Conservation (phyloP, 192 early-diverging fungal genomes). For the Dissophora globulifera region DNA sequence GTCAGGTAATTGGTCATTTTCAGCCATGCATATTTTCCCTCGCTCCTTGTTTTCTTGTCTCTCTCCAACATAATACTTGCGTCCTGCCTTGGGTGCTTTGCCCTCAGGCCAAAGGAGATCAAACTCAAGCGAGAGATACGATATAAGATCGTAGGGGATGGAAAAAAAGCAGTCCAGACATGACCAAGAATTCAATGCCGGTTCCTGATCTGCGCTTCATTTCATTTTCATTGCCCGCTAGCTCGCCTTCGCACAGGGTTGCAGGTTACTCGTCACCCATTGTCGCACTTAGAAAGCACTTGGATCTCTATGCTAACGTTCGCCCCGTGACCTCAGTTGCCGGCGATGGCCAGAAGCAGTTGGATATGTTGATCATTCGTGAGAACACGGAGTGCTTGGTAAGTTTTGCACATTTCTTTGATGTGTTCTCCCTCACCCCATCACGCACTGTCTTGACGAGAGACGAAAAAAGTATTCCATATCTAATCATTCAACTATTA, state of each 20-base stretch:
- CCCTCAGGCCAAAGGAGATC: slow-evolving; percentile 5
- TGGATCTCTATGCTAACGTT: slow-evolving; percentile 98
- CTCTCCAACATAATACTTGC: no score
- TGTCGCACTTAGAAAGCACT: slow-evolving; percentile 92
- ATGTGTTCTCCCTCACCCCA: neutral
- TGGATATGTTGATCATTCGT: slow-evolving; percentile 97
- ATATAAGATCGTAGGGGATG: neutral
- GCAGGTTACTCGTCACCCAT: slow-evolving; percentile 98
- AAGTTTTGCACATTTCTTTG: slow-evolving; percentile 15
- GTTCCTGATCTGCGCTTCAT: neutral
- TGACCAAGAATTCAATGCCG: slow-evolving; percentile 4
- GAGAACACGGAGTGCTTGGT: slow-evolving; percentile 99
- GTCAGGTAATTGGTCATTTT: slow-evolving; percentile 74
- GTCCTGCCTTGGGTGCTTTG: no score
- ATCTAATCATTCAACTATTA: no score
- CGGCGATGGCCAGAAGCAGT: slow-evolving; percentile 66
- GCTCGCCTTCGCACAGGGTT: slow-evolving; percentile 98
- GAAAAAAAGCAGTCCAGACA: slow-evolving; percentile 42
- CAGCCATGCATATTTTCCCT: neutral
- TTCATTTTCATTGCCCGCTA: slow-evolving; percentile 33
- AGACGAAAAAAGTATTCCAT: neutral
- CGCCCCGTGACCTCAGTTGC: slow-evolving; percentile 88
- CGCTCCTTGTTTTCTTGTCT: neutral
- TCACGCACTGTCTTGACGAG: neutral
- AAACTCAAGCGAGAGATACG: neutral